phyloP scores from a whole-genome alignment of 2,329 filamentous ascomycete genomes.

The Pseudogymnoascus sp. region DNA sequence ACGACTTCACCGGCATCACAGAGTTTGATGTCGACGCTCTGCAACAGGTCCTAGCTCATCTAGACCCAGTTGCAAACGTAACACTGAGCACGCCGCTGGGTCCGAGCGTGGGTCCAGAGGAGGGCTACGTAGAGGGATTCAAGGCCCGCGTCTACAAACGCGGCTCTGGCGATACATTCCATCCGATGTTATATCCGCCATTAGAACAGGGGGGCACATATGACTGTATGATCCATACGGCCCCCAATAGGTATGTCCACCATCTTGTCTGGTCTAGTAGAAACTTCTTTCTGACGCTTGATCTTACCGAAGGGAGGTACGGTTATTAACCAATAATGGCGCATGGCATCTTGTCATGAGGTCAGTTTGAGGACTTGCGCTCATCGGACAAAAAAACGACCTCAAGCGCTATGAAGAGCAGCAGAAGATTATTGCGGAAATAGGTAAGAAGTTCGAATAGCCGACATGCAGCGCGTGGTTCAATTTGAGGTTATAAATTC shows the following conservation, averaged over 20 bases:
- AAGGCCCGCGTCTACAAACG: not conserved
- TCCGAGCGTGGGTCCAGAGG: not conserved
- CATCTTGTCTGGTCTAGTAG: not conserved
- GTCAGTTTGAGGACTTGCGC: not conserved
- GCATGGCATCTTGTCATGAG: not conserved
- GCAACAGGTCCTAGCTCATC: not conserved
- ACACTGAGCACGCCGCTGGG: not conserved
- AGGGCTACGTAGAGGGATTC: not conserved
- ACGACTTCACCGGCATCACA: not conserved
- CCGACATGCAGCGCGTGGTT: constrained; percentile 50
- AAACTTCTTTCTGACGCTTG: not conserved
- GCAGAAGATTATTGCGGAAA: constrained; percentile 70
- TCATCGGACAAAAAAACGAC: constrained; percentile 51
- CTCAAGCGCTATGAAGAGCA: constrained; percentile 75
- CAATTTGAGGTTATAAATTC: no score
- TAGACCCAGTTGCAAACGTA: not conserved
- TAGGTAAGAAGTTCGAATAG: constrained; percentile 82
- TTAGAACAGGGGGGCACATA: no score
- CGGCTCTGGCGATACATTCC: not conserved
- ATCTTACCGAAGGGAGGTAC: not conserved
- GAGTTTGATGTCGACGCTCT: not conserved
- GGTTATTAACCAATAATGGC: not conserved
- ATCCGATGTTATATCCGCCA: not conserved
- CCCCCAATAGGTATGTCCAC: not conserved
- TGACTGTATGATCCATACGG: not conserved